Evolutionary conservation across 176 grass and related monocot genomes (phyloP), one percentile per base, ranked within the genome.

Genomic region (Carex parvula): DNA sequence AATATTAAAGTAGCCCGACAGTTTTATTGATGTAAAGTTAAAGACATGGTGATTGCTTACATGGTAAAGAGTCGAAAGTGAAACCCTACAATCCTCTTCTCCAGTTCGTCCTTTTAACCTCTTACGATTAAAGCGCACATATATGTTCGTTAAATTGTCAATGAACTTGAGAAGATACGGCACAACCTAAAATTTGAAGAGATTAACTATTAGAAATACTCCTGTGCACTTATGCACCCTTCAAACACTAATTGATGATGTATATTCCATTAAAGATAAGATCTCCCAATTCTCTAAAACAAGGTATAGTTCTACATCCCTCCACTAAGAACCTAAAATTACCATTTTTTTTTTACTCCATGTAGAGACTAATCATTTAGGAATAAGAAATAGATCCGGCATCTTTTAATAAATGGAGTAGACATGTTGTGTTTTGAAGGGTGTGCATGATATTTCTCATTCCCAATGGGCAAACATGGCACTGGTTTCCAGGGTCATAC

Each of bases 131-230:
- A 99, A 99, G 67, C 91, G 93, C 64, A 99, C 93, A 85, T 99
- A 99, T 85, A 99, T 90, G 81, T 99, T 99, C 70, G 96, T 99
- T 86, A 99, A 91, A 84, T 95, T 91, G 88, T 99, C 90, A 7
- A 99, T 95, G 70, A 92, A 99, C 68, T 99, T 99, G 37, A 99
- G 89, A 84, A 99, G 89, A 88, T 89, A 99, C 3, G 96, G 96
- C 46, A 99, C 93, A 83, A 99, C 96, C 96, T 99, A 77, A 56
- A 95, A 79, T 74, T 16, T 21, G 33, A 69, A 14, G 5, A 29
- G 68, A 88, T 71, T 53, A 68, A 60, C 15, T 22, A 79, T 80
- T 55, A 80, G 13, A 66, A 70, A 65, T 65, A 82, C 78, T 83
- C 35, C 74, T 63, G 75, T 75, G 83, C 8, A 83, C 29, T 48